These are phyloP conservation scores for Striga hermonthica DNA, from an alignment of 305 asterid species.

Conservation along the genomic window DNA sequence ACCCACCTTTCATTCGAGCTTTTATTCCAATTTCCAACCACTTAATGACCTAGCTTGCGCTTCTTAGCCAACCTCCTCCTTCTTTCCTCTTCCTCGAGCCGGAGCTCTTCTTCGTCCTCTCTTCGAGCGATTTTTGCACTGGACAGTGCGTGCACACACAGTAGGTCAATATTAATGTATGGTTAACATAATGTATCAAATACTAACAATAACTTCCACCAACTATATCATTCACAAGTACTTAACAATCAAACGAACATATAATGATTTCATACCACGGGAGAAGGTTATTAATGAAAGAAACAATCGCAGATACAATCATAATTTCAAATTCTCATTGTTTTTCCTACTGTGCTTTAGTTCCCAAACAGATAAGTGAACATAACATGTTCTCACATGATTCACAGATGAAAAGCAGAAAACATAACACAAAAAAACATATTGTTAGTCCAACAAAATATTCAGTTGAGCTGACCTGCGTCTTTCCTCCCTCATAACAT, in stretches of 20 bases:
- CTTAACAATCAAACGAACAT: too few relatives aligned
- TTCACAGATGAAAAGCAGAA: not conserved
- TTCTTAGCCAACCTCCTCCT: constrained; percentile 55
- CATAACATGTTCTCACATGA: not conserved
- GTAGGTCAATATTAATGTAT: not conserved
- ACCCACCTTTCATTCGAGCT: not conserved
- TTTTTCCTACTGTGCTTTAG: not conserved
- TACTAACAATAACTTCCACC: too few relatives aligned
- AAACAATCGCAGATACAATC: not conserved
- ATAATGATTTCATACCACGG: too few relatives aligned
- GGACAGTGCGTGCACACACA: constrained; percentile 19
- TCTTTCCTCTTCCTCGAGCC: constrained; percentile 76
- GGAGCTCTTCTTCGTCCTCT: constrained; percentile 83
- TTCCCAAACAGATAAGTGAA: not conserved
- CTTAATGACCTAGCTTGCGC: constrained; percentile 44
- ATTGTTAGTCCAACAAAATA: not conserved
- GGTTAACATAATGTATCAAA: too few relatives aligned
- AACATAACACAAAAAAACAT: not conserved
- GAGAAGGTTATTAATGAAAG: too few relatives aligned
- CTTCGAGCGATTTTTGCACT: constrained; percentile 57
- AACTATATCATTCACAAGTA: too few relatives aligned
- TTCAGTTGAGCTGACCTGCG: constrained; percentile 50
- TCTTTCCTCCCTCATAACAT: constrained; percentile 65
- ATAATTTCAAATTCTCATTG: not conserved
- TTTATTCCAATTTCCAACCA: constrained; percentile 12